A percentile compares a stretch with the other conserved stretches of the same genome.
phyloP scores from a whole-genome alignment of 1,284 basidiomycete species.

The Ustilago vetiveriae region DNA sequence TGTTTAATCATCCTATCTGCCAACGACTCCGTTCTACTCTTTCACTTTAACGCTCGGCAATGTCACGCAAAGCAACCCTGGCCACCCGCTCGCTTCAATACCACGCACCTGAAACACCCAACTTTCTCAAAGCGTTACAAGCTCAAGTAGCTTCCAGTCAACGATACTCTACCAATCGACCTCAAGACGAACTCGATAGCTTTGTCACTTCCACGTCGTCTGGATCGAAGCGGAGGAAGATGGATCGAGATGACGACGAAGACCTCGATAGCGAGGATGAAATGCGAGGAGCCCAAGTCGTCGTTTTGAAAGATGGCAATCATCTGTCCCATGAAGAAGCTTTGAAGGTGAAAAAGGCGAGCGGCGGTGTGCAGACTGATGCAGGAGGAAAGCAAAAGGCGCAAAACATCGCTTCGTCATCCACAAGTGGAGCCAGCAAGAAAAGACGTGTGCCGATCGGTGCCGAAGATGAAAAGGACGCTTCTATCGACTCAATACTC shows the following conservation, averaged over 20 bases:
- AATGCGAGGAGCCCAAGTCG: constrained; percentile 50
- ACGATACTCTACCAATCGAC: constrained; percentile 1
- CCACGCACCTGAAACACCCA: constrained; percentile 19
- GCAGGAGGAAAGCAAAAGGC: background rate
- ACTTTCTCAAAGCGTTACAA: constrained; percentile 35
- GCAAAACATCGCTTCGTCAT: background rate
- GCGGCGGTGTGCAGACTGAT: no score
- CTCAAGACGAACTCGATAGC: constrained; percentile 16
- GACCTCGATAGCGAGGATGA: constrained; percentile 43
- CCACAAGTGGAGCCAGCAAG: background rate
- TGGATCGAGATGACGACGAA: background rate
- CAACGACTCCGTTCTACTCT: no score
- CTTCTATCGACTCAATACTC: background rate
- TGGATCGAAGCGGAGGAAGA: background rate
- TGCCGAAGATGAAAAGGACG: background rate
- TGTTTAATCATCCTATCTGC: no score
- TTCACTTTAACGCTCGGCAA: background rate
- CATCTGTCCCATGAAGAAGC: constrained; percentile 51
- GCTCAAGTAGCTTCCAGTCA: constrained; percentile 23
- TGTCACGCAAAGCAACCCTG: constrained; percentile 27
- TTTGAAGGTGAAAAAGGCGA: background rate
- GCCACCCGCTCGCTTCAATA: constrained; percentile 34
- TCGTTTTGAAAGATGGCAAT: constrained; percentile 56
- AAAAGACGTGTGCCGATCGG: constrained; percentile 6
- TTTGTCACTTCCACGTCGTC: constrained; percentile 14